Evolutionary conservation across 306 rosid genomes (phyloP).

Genomic region (Casuarina glauca): DNA sequence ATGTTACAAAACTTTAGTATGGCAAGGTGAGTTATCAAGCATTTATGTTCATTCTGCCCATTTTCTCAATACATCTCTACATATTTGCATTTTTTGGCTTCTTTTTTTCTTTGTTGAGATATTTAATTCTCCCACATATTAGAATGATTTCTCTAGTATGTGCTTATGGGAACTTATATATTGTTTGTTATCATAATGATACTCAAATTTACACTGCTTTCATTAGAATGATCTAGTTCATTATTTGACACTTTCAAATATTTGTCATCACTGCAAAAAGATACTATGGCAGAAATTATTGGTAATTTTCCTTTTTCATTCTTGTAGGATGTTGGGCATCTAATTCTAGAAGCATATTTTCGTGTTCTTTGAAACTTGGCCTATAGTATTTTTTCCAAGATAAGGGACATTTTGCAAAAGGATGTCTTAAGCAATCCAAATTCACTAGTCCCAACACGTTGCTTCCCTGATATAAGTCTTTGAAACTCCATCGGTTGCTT

Average conservation of each 20-base stretch:
- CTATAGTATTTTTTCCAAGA: slow-evolving; percentile 70
- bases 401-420: slow-evolving; percentile 72
- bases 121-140: neutral
- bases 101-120: neutral
- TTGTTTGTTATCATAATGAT: neutral
- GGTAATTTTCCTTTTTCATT: slow-evolving; percentile 25
- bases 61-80: neutral
- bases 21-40: slow-evolving; percentile 65
- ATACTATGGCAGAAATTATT: slow-evolving; percentile 1
- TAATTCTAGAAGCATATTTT: slow-evolving; percentile 86
- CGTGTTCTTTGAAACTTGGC: slow-evolving; percentile 85
- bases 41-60: neutral
- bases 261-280: neutral
- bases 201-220: neutral
- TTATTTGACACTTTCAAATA: neutral
- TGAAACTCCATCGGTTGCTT: slow-evolving; percentile 37
- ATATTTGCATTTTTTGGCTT: neutral
- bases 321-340: slow-evolving; percentile 77
- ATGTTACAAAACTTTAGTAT: slow-evolving; percentile 75
- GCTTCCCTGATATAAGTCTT: slow-evolving; percentile 42
- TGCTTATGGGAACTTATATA: neutral
- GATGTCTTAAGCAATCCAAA: slow-evolving; percentile 65
- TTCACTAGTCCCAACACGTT: slow-evolving; percentile 35
- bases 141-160: neutral
- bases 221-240: neutral